Evolutionary conservation across 352 stramenopile species (phyloP).

Genomic region (Pythium monospermum): DNA sequence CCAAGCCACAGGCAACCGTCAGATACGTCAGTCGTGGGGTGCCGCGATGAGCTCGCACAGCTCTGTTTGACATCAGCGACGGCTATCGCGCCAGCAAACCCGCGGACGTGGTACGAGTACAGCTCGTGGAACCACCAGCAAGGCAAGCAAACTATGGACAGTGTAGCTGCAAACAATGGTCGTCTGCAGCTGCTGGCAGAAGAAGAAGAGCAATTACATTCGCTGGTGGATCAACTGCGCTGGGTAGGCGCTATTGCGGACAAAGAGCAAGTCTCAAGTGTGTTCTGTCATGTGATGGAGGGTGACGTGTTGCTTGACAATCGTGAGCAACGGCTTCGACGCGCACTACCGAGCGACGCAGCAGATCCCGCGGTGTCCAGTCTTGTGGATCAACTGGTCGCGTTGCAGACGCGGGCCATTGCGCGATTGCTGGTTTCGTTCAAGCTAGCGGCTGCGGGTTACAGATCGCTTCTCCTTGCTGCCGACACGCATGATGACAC

Average conservation of each 20-base stretch:
- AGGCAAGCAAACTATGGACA: slow-evolving; percentile 36
- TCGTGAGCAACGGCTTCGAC: slow-evolving; percentile 31
- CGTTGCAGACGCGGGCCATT: slow-evolving; percentile 9
- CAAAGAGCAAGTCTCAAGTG: slow-evolving; percentile 29
- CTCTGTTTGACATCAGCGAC: slow-evolving; percentile 27
- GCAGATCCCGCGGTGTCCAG: slow-evolving; percentile 15
- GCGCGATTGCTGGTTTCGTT: slow-evolving; percentile 11
- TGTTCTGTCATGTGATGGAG: slow-evolving; percentile 53
- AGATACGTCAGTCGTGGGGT: slow-evolving; percentile 7
- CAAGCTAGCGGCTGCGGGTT: slow-evolving; percentile 15
- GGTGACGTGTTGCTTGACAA: slow-evolving; percentile 35
- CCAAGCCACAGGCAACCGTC: neutral
- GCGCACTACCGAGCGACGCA: neutral
- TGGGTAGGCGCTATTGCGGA: slow-evolving; percentile 11
- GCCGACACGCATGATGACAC: neutral
- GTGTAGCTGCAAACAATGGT: slow-evolving; percentile 40
- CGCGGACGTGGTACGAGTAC: slow-evolving; percentile 54
- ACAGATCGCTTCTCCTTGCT: slow-evolving; percentile 14
- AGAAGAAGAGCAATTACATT: slow-evolving; percentile 37
- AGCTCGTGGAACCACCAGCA: slow-evolving; percentile 71
- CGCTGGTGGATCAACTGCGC: slow-evolving; percentile 39
- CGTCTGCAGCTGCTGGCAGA: slow-evolving; percentile 38
- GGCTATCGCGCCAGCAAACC: slow-evolving; percentile 27
- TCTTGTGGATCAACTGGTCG: slow-evolving; percentile 11
- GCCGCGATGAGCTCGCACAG: slow-evolving; percentile 18